Conservation (phyloP, 2,329 filamentous ascomycete species). For the Curvularia sp. region DNA sequence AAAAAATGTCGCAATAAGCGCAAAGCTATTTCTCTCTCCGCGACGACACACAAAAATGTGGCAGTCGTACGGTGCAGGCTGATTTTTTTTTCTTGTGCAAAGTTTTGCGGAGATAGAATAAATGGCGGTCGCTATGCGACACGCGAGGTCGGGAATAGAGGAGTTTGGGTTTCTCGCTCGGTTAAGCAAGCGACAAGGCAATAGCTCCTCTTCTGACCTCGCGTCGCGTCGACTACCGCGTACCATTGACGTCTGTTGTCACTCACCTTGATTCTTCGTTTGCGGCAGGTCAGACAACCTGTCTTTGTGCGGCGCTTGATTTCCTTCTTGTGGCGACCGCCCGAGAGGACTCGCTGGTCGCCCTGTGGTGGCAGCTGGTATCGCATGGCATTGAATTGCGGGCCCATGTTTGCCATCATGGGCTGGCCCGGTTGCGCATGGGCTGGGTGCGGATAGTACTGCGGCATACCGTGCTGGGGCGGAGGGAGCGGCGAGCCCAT, state of each 20-base stretch:
- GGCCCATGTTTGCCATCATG: constrained; percentile 59
- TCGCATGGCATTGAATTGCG: constrained; percentile 58
- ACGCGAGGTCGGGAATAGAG: constrained; percentile 15
- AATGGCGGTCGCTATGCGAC: constrained; percentile 5
- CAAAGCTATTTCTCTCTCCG: neutral
- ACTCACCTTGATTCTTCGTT: constrained; percentile 73
- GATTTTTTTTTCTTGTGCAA: neutral
- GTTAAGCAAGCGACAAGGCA: constrained; percentile 36
- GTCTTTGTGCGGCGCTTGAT: constrained; percentile 79
- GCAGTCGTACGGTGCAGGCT: neutral
- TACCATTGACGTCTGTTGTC: constrained; percentile 32
- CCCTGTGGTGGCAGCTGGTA: constrained; percentile 62
- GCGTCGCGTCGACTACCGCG: constrained; percentile 38
- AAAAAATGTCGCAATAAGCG: constrained; percentile 5
- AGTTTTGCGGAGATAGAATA: neutral
- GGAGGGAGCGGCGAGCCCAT: constrained; percentile 63
- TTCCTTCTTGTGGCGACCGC: constrained; percentile 72
- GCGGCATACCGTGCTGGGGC: constrained; percentile 59
- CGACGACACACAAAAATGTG: neutral
- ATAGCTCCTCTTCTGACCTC: constrained; percentile 28
- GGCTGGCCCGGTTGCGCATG: constrained; percentile 54
- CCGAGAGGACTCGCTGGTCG: constrained; percentile 63
- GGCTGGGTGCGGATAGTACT: constrained; percentile 59
- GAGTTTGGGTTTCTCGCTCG: constrained; percentile 47
- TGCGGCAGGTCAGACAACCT: constrained; percentile 66